A percentile compares a stretch with the other conserved stretches of the same genome.
Evolutionary conservation across 768 basidiomycete genomes (phyloP).

Genomic region (Suillus americanus): DNA sequence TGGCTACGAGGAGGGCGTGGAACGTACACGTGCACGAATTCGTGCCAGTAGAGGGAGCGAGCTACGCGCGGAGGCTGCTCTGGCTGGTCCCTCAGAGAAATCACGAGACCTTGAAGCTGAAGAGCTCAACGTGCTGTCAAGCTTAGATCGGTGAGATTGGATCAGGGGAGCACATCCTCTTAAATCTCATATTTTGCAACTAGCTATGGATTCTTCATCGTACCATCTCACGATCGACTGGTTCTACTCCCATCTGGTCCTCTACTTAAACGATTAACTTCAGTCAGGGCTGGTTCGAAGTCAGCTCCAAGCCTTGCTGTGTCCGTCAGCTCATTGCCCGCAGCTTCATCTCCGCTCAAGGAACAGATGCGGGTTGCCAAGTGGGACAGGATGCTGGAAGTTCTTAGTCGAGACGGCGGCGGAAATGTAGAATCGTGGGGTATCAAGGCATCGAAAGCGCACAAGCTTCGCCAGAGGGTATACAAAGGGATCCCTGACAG

Average conservation of each 20-base stretch:
- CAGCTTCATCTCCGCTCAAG: slow-evolving; percentile 46
- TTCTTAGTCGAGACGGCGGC: slow-evolving; percentile 67
- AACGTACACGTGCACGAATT: slow-evolving; percentile 82
- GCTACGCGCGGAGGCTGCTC: slow-evolving; percentile 51
- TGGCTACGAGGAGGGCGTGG: slow-evolving; percentile 91
- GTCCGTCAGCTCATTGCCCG: slow-evolving; percentile 48
- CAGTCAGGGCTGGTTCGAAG: slow-evolving; percentile 44
- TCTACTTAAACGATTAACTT: slow-evolving; percentile 56
- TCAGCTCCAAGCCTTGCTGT: slow-evolving; percentile 46
- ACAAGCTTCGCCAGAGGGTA: slow-evolving; percentile 69
- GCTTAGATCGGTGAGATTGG: slow-evolving; percentile 79
- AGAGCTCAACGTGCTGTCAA: slow-evolving; percentile 70
- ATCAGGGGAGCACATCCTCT: not conserved
- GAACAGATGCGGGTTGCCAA: slow-evolving; percentile 82
- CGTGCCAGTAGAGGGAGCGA: slow-evolving; percentile 58
- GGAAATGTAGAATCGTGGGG: slow-evolving; percentile 77
- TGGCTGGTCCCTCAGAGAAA: slow-evolving; percentile 61
- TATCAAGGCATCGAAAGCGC: slow-evolving; percentile 61
- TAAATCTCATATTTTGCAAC: slow-evolving; percentile 13
- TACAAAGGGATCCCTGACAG: slow-evolving; percentile 98
- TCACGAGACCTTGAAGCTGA: slow-evolving; percentile 64
- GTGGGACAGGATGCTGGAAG: slow-evolving; percentile 90
- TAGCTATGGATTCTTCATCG: slow-evolving; percentile 91
- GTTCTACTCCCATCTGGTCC: slow-evolving; percentile 67
- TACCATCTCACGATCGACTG: slow-evolving; percentile 82